Conservation (phyloP, 2,329 filamentous ascomycete genomes). For the Stromatinia cepivora region DNA sequence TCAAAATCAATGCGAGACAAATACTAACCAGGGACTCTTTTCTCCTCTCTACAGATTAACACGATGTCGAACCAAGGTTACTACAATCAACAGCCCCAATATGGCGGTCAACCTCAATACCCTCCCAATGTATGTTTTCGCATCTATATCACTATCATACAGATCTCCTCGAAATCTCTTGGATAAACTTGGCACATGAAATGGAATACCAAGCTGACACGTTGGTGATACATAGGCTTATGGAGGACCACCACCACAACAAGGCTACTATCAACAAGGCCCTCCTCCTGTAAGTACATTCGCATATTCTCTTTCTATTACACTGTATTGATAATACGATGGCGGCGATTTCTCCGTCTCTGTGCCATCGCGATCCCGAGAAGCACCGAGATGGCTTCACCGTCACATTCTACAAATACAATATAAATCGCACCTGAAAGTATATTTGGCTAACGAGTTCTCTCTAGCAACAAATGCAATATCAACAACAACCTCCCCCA, state of each 20-base stretch:
- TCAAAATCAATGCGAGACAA: background rate
- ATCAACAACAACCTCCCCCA: constrained; percentile 46
- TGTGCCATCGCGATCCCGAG: background rate
- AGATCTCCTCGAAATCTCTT: constrained; percentile 13
- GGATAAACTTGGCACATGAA: constrained; percentile 18
- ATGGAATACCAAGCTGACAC: constrained; percentile 21
- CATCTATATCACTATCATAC: background rate
- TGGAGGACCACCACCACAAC: constrained; percentile 30
- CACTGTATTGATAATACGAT: background rate
- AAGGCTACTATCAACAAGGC: constrained; percentile 30
- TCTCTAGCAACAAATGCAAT: constrained; percentile 46
- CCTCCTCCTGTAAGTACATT: constrained; percentile 17
- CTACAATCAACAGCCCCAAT: constrained; percentile 42
- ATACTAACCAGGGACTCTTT: constrained; percentile 1
- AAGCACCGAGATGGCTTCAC: background rate
- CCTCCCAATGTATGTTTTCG: constrained; percentile 33
- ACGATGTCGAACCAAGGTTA: constrained; percentile 39
- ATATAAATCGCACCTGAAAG: background rate
- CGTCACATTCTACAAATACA: background rate
- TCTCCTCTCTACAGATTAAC: constrained; percentile 9
- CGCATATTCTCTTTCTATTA: background rate
- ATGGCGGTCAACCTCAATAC: constrained; percentile 40
- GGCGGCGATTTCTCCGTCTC: background rate
- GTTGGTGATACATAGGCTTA: constrained; percentile 18
- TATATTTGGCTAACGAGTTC: constrained; percentile 29